Percentiles rank a stretch among this genome's conserved stretches.
These are phyloP conservation scores for Nematodospora valgi DNA, from an alignment of 805 yeast genomes.

Conservation along the genomic window DNA sequence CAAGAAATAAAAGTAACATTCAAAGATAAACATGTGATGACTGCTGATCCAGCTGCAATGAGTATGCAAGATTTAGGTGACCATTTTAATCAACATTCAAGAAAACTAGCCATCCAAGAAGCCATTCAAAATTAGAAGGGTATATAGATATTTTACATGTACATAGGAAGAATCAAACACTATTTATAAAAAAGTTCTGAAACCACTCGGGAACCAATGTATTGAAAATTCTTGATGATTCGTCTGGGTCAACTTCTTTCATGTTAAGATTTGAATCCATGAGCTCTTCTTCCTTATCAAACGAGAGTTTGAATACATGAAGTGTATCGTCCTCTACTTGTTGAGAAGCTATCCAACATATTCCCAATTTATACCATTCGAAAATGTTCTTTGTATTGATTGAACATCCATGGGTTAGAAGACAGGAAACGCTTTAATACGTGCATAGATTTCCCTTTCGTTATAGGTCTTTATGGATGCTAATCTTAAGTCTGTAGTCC, in stretches of 20 bases:
- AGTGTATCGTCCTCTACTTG: slow-evolving; percentile 1
- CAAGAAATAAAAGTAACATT: slow-evolving; percentile 75
- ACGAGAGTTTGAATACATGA: slow-evolving; percentile 7
- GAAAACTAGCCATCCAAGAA: slow-evolving; percentile 72
- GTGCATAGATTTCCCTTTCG: slow-evolving; percentile 10
- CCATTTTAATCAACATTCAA: slow-evolving; percentile 75
- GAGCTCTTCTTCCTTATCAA: slow-evolving; percentile 5
- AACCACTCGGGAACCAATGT: slow-evolving; percentile 17
- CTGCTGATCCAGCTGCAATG: slow-evolving; percentile 59
- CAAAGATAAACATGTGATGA: slow-evolving; percentile 71
- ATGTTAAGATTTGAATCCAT: slow-evolving; percentile 6
- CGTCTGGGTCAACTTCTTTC: not conserved
- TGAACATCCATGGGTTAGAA: slow-evolving; percentile 6
- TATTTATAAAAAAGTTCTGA: slow-evolving; percentile 9
- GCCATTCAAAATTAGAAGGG: slow-evolving; percentile 48
- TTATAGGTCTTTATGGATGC: slow-evolving; percentile 11
- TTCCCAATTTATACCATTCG: slow-evolving; percentile 15
- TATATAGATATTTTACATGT: slow-evolving; percentile 5
- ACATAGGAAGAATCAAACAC: slow-evolving; percentile 3
- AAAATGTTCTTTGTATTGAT: slow-evolving; percentile 12
- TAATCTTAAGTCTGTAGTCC: slow-evolving; percentile 13
- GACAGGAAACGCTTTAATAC: slow-evolving; percentile 8
- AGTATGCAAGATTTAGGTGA: slow-evolving; percentile 61
- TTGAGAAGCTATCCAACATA: slow-evolving; percentile 11
- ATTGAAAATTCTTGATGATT: slow-evolving; percentile 8